Conservation (phyloP, 495 filamentous ascomycete genomes). For the Talaromyces thailandensis region DNA sequence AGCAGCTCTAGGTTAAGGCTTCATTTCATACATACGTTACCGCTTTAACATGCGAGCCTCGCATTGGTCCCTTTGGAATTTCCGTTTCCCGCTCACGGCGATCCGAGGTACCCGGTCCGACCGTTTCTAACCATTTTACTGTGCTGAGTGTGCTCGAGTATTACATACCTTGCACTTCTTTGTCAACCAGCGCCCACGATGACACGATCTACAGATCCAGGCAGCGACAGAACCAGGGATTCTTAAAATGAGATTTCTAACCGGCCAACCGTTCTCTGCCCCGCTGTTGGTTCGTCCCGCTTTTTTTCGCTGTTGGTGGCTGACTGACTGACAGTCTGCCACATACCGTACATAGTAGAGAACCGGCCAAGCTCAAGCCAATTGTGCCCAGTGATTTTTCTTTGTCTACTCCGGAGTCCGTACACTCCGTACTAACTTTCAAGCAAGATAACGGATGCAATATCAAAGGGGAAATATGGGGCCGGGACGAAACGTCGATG, state of each 20-base stretch:
- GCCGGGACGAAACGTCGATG: background rate
- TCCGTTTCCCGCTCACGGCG: background rate
- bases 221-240: background rate
- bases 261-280: background rate
- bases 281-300: background rate
- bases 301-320: background rate
- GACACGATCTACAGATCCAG: background rate
- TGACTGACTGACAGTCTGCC: background rate
- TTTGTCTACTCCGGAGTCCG: no score
- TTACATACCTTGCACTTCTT: background rate
- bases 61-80: background rate
- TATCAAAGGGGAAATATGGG: background rate
- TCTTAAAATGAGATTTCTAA: background rate
- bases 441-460: background rate
- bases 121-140: background rate
- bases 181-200: background rate
- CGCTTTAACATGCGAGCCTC: no score
- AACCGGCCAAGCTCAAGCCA: background rate
- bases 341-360: background rate
- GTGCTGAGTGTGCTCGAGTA: no score
- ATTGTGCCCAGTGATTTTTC: background rate
- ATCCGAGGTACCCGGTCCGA: background rate
- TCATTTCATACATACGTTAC: no score
- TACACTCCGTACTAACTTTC: no score
- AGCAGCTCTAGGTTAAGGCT: no score